These are phyloP conservation scores for Chaetomium sp. DNA, from an alignment of 2,329 filamentous ascomycete species.

Conservation along the genomic window DNA sequence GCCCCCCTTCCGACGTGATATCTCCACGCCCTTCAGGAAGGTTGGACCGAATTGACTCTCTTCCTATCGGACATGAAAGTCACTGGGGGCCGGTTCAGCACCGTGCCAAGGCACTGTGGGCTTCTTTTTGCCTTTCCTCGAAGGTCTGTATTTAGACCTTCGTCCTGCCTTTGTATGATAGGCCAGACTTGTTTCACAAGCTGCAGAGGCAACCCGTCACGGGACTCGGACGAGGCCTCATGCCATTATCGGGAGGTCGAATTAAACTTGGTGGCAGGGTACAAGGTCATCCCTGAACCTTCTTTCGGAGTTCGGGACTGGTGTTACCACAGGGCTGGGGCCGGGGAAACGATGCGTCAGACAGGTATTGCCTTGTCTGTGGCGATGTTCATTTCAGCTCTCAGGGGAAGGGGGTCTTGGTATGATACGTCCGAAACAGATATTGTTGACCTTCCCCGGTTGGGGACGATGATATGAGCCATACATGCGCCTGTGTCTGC, in stretches of 20 bases:
- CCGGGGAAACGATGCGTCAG: constrained; percentile 1
- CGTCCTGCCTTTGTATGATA: neutral
- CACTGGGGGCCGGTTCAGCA: constrained; percentile 5
- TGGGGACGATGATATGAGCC: neutral
- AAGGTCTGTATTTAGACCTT: neutral
- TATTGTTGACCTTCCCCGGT: neutral
- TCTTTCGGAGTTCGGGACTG: neutral
- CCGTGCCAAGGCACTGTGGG: constrained; percentile 23
- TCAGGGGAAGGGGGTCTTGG: neutral
- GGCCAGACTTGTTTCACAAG: constrained; percentile 11
- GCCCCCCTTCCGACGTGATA: neutral
- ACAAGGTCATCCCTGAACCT: neutral
- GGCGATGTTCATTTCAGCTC: constrained; percentile 4
- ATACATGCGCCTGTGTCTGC: neutral
- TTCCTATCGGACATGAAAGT: neutral
- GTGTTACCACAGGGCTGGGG: neutral
- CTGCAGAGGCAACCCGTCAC: constrained; percentile 19
- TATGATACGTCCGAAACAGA: neutral
- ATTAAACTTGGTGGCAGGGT: constrained; percentile 14
- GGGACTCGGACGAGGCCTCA: constrained; percentile 6
- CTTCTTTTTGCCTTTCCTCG: neutral
- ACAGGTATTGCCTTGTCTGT: neutral
- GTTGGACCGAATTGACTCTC: neutral
- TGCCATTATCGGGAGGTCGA: constrained; percentile 7
- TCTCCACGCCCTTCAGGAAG: neutral